phyloP scores from a whole-genome alignment of 371 early-diverging fungal species.

The Mucor plumbeus region DNA sequence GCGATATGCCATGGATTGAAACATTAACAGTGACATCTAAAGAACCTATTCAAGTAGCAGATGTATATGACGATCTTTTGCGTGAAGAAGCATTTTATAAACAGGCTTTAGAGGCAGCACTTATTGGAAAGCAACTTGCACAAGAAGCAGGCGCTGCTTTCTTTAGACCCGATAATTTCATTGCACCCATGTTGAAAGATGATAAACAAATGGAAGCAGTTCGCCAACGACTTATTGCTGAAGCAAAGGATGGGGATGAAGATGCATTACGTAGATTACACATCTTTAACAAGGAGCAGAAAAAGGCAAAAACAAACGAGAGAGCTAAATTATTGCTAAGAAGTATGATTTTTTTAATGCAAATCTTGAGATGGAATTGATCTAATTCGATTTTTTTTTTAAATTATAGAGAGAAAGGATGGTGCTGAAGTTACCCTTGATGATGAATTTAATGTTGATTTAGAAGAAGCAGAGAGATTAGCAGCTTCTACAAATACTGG shows the following conservation, averaged over 20 bases:
- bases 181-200: slow-evolving; percentile 97
- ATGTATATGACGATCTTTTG: slow-evolving; percentile 85
- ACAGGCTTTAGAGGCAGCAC: slow-evolving; percentile 86
- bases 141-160: slow-evolving; percentile 75
- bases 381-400: neutral
- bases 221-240: slow-evolving; percentile 25
- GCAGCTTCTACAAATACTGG: slow-evolving; percentile 28
- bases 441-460: slow-evolving; percentile 37
- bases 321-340: slow-evolving; percentile 25
- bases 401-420: slow-evolving; percentile 30
- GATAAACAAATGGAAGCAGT: slow-evolving; percentile 92
- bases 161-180: slow-evolving; percentile 89
- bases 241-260: slow-evolving; percentile 34
- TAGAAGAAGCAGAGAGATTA: slow-evolving; percentile 35
- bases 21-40: slow-evolving; percentile 75
- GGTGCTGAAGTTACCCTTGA: slow-evolving; percentile 27
- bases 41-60: slow-evolving; percentile 61
- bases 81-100: slow-evolving; percentile 91
- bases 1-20: slow-evolving; percentile 84
- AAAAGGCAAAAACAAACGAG: slow-evolving; percentile 28
- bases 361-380: neutral
- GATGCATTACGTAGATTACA: slow-evolving; percentile 33
- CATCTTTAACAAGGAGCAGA: slow-evolving; percentile 30
- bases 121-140: slow-evolving; percentile 65
- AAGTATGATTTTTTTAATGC: slow-evolving; percentile 18